Percentiles rank a stretch among this genome's conserved stretches.
Conservation (phyloP, 2,329 filamentous ascomycete species). For the Sphaerulina populicola region DNA sequence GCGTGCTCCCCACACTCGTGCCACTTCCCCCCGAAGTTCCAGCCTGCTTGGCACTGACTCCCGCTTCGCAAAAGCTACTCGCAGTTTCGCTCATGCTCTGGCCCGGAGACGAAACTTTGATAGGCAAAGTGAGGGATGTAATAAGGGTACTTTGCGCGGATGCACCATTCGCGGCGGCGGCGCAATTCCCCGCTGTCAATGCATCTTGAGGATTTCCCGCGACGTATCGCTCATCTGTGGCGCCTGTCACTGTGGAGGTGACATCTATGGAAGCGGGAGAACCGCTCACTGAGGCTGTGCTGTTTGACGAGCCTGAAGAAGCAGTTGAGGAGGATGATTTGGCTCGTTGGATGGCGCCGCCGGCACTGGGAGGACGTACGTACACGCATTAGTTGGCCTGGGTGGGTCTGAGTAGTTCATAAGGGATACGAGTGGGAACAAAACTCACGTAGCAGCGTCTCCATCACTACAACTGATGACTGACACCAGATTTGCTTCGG, state of each 20-base stretch:
- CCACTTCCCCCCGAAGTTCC: slow-evolving; percentile 1
- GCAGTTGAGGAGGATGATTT: slow-evolving; percentile 10
- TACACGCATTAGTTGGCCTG: background rate
- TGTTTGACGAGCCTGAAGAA: slow-evolving; percentile 10
- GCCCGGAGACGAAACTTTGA: slow-evolving; percentile 6
- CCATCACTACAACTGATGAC: slow-evolving; percentile 11
- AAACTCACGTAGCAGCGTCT: slow-evolving; percentile 9
- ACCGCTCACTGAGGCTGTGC: slow-evolving; percentile 9
- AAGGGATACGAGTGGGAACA: background rate
- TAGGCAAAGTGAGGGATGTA: slow-evolving; percentile 8
- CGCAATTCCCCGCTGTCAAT: slow-evolving; percentile 11
- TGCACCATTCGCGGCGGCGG: slow-evolving; percentile 9
- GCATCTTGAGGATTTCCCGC: slow-evolving; percentile 7
- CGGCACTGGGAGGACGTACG: no score
- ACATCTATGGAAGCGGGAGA: slow-evolving; percentile 6
- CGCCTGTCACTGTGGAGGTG: slow-evolving; percentile 4
- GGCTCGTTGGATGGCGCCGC: slow-evolving; percentile 12
- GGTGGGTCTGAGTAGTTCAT: background rate
- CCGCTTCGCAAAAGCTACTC: slow-evolving; percentile 11
- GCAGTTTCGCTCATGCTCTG: slow-evolving; percentile 6
- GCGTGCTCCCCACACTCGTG: slow-evolving; percentile 6
- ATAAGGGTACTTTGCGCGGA: slow-evolving; percentile 7
- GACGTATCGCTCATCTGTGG: slow-evolving; percentile 2
- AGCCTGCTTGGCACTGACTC: slow-evolving; percentile 8
- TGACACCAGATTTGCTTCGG: slow-evolving; percentile 6